Evolutionary conservation across 192 early-diverging fungal genomes (phyloP).

Genomic region (Mortierella hygrophila): DNA sequence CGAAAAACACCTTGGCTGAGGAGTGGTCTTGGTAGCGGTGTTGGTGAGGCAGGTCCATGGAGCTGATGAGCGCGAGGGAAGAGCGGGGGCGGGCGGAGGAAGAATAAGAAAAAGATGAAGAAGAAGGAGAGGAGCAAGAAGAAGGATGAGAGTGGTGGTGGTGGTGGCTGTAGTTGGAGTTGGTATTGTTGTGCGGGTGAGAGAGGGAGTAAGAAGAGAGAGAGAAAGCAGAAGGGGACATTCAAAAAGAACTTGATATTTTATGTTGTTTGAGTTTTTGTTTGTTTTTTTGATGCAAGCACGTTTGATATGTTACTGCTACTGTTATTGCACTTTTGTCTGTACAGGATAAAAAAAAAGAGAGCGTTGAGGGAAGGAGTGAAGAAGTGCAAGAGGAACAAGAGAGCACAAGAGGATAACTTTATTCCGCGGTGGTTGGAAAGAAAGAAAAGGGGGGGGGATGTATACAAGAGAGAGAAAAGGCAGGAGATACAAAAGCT

Average conservation of each 20-base stretch:
- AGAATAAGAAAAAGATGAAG: neutral
- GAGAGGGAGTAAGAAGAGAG: slow-evolving; percentile 9
- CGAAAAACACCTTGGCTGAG: slow-evolving; percentile 44
- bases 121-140: neutral
- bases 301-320: neutral
- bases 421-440: neutral
- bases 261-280: neutral
- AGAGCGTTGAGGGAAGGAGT: neutral
- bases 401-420: neutral
- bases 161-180: neutral
- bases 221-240: slow-evolving; percentile 6
- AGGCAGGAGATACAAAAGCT: neutral
- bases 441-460: neutral
- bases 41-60: slow-evolving; percentile 51
- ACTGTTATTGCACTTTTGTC: neutral
- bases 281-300: neutral
- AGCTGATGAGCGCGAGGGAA: slow-evolving; percentile 13
- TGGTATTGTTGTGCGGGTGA: neutral
- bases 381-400: neutral
- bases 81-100: slow-evolving; percentile 1
- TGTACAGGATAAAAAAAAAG: slow-evolving; percentile 7
- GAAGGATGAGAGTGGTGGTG: neutral
- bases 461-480: neutral
- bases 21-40: slow-evolving; percentile 48
- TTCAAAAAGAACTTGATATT: neutral